Base-by-base conservation (phyloP, 192 early-diverging fungal species). In the Rhizophagus sp. region DNA sequence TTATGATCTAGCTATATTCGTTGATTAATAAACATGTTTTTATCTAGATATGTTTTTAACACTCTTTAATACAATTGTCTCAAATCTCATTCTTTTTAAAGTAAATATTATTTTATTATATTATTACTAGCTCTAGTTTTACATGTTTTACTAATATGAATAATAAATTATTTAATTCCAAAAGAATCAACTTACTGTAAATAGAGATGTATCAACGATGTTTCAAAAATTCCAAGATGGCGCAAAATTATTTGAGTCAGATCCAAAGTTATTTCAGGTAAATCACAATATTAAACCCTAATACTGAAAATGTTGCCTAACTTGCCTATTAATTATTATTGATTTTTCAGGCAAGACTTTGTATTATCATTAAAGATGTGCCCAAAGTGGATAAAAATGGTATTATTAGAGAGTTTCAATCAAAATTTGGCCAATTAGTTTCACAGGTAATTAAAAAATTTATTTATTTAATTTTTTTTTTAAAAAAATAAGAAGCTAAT, bases 181-280 rank as follows among this genome's bases (percentile, higher is more conserved):
- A 30, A 44, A 79, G 64, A 80, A 77, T 63, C 70, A 77, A 25
- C 65, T 80, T 62, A 9, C 79, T 3, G 30, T 80, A n/a, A 75
- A 50, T 27, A 19, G 79, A 75, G 79, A 81, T 47, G 69, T 81
- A 22, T 81, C 80, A 1, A n/a, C 62, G 22, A 81, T 81, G 80
- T 81, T 81, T 70, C 73, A 81, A 61, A 61, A 75, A 33, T 81
- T 81, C 49, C 80, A 81, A 57, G 80, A 69, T 52, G 65, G 77
- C 1, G 62, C 65, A 10, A 49, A 2, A 1, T 79, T 64, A 24
- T 79, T 79, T 22, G 47, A 57, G 11, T n/a, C 49, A n/a, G 63
- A 79, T 69, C 47, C 64, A 57, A 62, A 79, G 12, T 24, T 79
- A 27, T 79, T 79, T 24, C 77, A 79, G 77, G 77, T 79, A 30